Evolutionary conservation across 2,329 filamentous ascomycete species (phyloP).

Genomic region (Trichophaea hybrida): DNA sequence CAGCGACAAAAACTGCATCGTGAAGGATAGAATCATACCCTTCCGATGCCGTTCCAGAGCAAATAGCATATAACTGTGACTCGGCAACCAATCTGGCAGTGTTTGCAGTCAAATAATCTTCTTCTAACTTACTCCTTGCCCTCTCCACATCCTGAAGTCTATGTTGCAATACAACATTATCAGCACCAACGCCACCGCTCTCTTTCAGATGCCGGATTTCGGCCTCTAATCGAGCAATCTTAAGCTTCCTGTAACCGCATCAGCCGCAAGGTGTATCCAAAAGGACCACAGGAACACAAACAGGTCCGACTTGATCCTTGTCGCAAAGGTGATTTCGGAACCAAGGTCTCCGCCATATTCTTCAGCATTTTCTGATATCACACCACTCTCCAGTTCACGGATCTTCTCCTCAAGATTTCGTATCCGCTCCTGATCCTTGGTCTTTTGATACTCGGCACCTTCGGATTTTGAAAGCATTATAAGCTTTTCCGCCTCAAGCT

Average conservation of each 20-base stretch:
- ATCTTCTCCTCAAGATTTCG: conserved; percentile 27
- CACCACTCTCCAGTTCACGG: conserved; percentile 27
- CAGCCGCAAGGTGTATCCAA: not conserved
- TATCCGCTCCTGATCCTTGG: conserved; percentile 27
- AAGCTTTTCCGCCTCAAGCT: conserved; percentile 24
- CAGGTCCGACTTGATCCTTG: conserved; percentile 26
- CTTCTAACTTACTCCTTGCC: conserved; percentile 26
- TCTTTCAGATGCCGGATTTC: conserved; percentile 27
- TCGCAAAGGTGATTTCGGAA: conserved; percentile 26
- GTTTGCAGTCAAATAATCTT: conserved; percentile 26
- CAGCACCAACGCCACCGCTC: conserved; percentile 21
- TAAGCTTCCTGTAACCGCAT: conserved; percentile 22
- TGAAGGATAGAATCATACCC: conserved; percentile 23
- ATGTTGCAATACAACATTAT: conserved; percentile 26
- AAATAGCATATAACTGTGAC: conserved; percentile 27
- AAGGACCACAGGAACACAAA: conserved; percentile 2
- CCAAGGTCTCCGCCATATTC: conserved; percentile 26
- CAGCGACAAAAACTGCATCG: conserved; percentile 13
- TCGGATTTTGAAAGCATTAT: conserved; percentile 23
- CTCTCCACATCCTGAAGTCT: conserved; percentile 28
- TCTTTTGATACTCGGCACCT: conserved; percentile 27
- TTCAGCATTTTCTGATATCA: conserved; percentile 24
- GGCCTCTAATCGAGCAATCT: conserved; percentile 27
- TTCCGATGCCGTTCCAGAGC: conserved; percentile 26
- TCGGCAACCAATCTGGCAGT: conserved; percentile 28